Conservation (phyloP, 306 rosid species). For the Comarum palustre region DNA sequence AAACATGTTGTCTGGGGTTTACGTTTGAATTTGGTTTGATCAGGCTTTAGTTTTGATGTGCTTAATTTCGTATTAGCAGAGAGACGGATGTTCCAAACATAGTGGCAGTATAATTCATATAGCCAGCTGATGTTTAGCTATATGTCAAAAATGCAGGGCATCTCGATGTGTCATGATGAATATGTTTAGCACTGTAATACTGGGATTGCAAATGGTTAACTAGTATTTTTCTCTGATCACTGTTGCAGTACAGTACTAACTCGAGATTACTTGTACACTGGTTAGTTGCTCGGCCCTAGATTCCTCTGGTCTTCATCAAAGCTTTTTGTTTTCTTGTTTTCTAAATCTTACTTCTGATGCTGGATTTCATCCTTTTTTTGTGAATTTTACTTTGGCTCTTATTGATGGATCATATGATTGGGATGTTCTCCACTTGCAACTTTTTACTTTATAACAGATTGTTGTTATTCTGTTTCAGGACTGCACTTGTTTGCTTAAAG, state of each 20-base stretch:
- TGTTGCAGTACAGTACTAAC: background rate
- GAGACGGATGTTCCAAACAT: background rate
- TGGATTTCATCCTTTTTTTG: background rate
- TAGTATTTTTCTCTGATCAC: background rate
- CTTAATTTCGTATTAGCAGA: too few relatives aligned
- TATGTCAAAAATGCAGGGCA: background rate
- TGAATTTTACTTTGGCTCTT: background rate
- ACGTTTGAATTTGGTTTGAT: too few relatives aligned
- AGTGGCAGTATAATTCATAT: background rate
- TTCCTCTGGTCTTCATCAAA: background rate
- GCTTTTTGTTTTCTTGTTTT: background rate
- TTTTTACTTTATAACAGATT: background rate
- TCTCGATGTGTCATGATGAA: background rate
- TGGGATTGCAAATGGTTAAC: background rate
- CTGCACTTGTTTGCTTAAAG: constrained; percentile 35
- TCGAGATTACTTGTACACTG: background rate
- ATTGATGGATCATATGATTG: background rate
- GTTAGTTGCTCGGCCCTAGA: background rate
- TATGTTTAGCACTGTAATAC: background rate
- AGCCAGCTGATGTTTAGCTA: background rate
- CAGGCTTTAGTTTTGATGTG: background rate
- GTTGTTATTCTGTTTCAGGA: constrained; percentile 25
- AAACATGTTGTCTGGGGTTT: background rate
- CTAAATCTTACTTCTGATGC: background rate
- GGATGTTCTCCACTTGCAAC: background rate